Base-by-base conservation (phyloP, 1,139 yeast species). In the Saccharomyces hybrid region DNA sequence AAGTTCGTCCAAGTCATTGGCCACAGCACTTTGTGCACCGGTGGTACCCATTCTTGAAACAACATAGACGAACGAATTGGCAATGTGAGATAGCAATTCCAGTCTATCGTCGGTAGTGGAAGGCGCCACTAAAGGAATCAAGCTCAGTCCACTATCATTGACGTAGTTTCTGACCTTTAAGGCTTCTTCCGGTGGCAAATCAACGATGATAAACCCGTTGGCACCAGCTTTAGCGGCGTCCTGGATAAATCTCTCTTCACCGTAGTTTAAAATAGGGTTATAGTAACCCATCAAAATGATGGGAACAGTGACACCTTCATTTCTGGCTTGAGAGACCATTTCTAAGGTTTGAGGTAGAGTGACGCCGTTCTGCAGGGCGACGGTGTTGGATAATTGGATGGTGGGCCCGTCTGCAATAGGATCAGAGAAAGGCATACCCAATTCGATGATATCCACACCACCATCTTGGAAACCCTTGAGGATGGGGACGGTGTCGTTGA, bases 371-470 rank as follows among this genome's bases (percentile, higher is more conserved):
- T 81, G 78, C 61, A 93, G 78, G 11, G 99, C 95, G 25, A 74
- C 76, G 34, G 81, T 81, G 73, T 91, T 91, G 46, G 98, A 89
- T 42, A 77, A 82, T 73, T 93, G 99, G 64, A 93, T 93, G 14
- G 96, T 89, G 44, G 98, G 96, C 49, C 99, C 99, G 71, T 93
- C 99, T 47, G 98, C 99, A 67, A 93, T 89, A 47, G 99, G 99
- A 70, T 93, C 99, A 13, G 97, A 86, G 71, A 93, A 93, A 47
- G 99, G 99, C 68, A 95, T 76, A 58, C 99, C 99, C 52, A 93
- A 75, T 74, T 93, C 99, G 62, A 93, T 88, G 59, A 93, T 80
- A 69, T 93, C 99, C 25, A 88, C 95, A 58, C 99, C 99, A 60
- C 96, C 98, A 48, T 81, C 87, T 75, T 93, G 98, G 75, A 93